Base-by-base conservation (phyloP, 352 stramenopile species). In the Globisporangium yorkense region DNA sequence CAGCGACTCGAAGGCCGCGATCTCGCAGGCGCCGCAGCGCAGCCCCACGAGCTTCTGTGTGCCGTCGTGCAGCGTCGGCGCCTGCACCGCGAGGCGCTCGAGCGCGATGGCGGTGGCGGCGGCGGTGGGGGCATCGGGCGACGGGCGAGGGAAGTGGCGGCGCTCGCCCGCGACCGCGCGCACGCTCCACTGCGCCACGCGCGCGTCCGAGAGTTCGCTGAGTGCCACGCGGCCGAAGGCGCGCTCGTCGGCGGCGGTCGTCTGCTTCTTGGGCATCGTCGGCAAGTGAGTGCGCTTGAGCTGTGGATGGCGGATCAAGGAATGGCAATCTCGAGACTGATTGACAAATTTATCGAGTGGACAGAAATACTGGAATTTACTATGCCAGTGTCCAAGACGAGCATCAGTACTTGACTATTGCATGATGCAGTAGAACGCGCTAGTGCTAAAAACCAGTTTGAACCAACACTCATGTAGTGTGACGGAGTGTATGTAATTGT, bases 1-100 rank as follows among this genome's bases (percentile, higher is more conserved):
- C 45, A 95, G 64, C 44, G 81, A 83, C 7, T 63, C 66, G 50
- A 96, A 96, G 21, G 65, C 31, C 9, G 70, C 33, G 20, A 91
- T 67, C 16, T 91, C 78, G 55, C 88, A 96, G 20, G 84, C 74
- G 24, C 82, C 77, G 31, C 86, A 95, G 52, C 82, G 84, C 44
- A 93, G 64, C 27, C 78, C 75, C 9, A 78, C 57, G 15, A 72
- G 67, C 56, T 75, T 65, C 44, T 62, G 68, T 49, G 68, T 62
- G 52, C 65, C 65, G 41, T 85, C 66, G 56, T 68, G 61, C 35
- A 78, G 61, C 47, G 57, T 63, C 49, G 68, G 57, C 41, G 53
- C 63, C 49, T 74, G 77, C 9, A 76, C 58, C 3, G 70, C 62
- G 18, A 83, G 63, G n/a, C 50, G 27, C 2, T 49, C 59, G n/a